Evolutionary conservation across 2,329 filamentous ascomycete species (phyloP), one percentile per base, ranked within the genome.

Genomic region (Polytolypa hystricis): DNA sequence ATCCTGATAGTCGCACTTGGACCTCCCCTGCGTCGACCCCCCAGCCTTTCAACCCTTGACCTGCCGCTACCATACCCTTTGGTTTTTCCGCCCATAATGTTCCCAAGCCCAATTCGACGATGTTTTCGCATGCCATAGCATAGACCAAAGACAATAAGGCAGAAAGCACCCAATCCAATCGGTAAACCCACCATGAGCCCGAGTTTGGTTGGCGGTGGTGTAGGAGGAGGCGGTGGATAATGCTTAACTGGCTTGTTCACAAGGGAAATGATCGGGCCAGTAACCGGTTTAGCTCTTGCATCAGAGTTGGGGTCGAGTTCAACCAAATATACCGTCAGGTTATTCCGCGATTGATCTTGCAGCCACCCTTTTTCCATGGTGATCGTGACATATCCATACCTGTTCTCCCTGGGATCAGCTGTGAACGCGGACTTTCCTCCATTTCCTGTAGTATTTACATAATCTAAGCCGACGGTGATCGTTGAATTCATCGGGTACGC

Each of bases 161-260:
- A 33, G 12, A 65, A 44, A 33, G 59, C 52, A 14, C 50, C 53
- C 6, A 67, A 45, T 10, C 50, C 52, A 15, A 66, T 48, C 0
- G 64, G 64, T 5, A 67, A 44, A 11, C 64, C 64, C 33, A 66
- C 55, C 33, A 52, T 47, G n/a, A 66, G 47, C 6, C 56, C 61
- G 3, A 55, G 33, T 29, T 57, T 60, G 27, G 51, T 55, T 26
- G 46, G 47, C 15, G 47, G 47, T 8, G 45, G 44, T 9, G 45
- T 44, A 15, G 42, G 46, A 3, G 55, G 53, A 1, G 57, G 52
- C 15, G 58, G 52, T 23, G 49, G 44, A 42, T 55, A 53, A 42
- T 64, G 60, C 17, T 52, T 41, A 11, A 50, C 39, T 1, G 56
- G 58, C 32, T 51, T 57, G 6, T 55, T 51, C 12, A 42, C 47